Percentiles rank a stretch among this genome's conserved stretches.
These are phyloP conservation scores for Collybiopsis confluens DNA, from an alignment of 768 basidiomycete genomes.

Conservation along the genomic window DNA sequence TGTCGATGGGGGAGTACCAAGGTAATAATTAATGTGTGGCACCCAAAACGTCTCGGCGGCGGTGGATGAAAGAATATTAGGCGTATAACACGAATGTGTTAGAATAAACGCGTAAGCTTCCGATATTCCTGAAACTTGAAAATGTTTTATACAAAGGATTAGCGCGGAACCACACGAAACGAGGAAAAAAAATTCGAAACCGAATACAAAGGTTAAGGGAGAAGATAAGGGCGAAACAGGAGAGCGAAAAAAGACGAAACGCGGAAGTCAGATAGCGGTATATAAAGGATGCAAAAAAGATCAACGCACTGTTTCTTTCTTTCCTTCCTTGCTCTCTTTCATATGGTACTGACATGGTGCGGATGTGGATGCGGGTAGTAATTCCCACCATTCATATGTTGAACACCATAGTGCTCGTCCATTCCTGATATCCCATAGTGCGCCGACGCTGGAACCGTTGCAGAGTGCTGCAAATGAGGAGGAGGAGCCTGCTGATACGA, in stretches of 20 bases:
- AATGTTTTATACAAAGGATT: no score
- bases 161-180: no score
- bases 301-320: neutral
- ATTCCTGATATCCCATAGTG: neutral
- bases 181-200: neutral
- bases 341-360: slow-evolving; percentile 14
- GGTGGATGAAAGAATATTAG: no score
- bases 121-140: neutral
- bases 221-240: slow-evolving; percentile 1
- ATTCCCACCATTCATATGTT: neutral
- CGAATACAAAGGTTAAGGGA: neutral
- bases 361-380: slow-evolving; percentile 9
- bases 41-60: neutral
- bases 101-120: no score
- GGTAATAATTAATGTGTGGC: no score
- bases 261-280: neutral
- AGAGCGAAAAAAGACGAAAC: neutral
- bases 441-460: neutral
- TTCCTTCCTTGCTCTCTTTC: neutral
- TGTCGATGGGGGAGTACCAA: no score
- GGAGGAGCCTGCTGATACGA: neutral
- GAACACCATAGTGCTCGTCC: neutral
- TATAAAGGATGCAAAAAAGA: neutral
- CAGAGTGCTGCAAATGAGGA: neutral
- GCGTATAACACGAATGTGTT: no score